These are phyloP conservation scores for Boletus rufocinnamomeus DNA, from an alignment of 768 basidiomycete species.

Conservation along the genomic window DNA sequence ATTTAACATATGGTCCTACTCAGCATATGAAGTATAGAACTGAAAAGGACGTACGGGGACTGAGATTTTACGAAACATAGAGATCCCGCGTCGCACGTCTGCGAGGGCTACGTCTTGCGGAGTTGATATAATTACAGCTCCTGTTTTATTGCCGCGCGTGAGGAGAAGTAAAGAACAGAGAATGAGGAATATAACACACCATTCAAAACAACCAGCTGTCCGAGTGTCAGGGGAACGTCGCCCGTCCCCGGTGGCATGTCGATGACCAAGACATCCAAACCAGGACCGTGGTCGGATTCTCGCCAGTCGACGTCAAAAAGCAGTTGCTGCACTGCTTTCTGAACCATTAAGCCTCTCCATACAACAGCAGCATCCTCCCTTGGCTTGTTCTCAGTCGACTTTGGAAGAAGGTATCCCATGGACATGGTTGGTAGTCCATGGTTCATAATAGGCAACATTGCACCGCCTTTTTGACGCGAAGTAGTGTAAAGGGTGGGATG, in stretches of 20 bases:
- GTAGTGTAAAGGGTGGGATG: neutral
- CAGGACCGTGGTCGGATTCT: constrained; percentile 35
- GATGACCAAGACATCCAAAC: constrained; percentile 83
- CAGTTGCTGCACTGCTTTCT: constrained; percentile 95
- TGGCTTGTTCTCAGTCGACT: constrained; percentile 45
- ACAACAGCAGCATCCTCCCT: constrained; percentile 79
- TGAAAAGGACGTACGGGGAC: constrained; percentile 65
- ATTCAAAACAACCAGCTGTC: constrained; percentile 81
- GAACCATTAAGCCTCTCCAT: constrained; percentile 98
- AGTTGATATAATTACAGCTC: constrained; percentile 91
- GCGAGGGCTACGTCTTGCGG: constrained; percentile 92
- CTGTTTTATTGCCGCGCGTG: constrained; percentile 40
- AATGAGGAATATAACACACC: constrained; percentile 49
- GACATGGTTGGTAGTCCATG: constrained; percentile 95
- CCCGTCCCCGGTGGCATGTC: constrained; percentile 99
- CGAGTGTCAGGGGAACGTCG: constrained; percentile 90
- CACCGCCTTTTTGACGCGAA: constrained; percentile 53
- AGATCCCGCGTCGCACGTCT: constrained; percentile 90
- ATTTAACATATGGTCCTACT: neutral
- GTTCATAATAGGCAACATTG: constrained; percentile 79
- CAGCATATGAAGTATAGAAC: neutral
- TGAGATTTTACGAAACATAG: constrained; percentile 86
- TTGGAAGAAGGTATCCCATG: constrained; percentile 90
- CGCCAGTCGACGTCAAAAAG: constrained; percentile 96
- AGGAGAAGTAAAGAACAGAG: neutral